Evolutionary conservation across 169 alveolate species (phyloP).

Genomic region (Cryptosporidium viatorum): DNA sequence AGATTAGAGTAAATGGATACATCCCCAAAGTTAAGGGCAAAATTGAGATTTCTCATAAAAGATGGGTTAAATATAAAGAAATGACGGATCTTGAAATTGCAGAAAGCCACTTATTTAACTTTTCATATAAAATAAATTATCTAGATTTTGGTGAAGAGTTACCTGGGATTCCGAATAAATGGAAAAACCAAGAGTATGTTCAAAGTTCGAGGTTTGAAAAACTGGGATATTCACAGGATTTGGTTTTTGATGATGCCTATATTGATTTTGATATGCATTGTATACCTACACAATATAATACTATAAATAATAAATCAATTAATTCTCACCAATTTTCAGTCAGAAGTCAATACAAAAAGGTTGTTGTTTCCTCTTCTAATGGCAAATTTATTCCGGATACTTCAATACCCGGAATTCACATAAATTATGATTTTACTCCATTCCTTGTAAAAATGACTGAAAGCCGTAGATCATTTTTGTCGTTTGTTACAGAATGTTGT

Average conservation of each 20-base stretch:
- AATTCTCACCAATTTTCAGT: slow-evolving; percentile 66
- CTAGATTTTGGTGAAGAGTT: slow-evolving; percentile 57
- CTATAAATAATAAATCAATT: slow-evolving; percentile 45
- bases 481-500: slow-evolving; percentile 62
- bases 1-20: slow-evolving; percentile 23
- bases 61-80: slow-evolving; percentile 64
- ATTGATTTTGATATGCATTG: slow-evolving; percentile 74
- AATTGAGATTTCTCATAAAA: slow-evolving; percentile 52
- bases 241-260: slow-evolving; percentile 44
- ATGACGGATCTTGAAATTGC: slow-evolving; percentile 66
- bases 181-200: slow-evolving; percentile 51
- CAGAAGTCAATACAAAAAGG: slow-evolving; percentile 57
- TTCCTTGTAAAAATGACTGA: slow-evolving; percentile 64
- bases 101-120: slow-evolving; percentile 56
- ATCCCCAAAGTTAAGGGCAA: slow-evolving; percentile 67
- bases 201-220: slow-evolving; percentile 33
- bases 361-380: slow-evolving; percentile 27
- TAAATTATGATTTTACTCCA: slow-evolving; percentile 68
- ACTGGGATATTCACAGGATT: background rate
- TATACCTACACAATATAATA: slow-evolving; percentile 64
- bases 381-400: slow-evolving; percentile 66
- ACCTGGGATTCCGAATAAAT: slow-evolving; percentile 38
- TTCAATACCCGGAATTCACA: slow-evolving; percentile 67
- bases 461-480: slow-evolving; percentile 54
- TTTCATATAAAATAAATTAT: slow-evolving; percentile 55